Conservation (phyloP, 73 alveolate species). For the Tetrahymena elliotti region DNA sequence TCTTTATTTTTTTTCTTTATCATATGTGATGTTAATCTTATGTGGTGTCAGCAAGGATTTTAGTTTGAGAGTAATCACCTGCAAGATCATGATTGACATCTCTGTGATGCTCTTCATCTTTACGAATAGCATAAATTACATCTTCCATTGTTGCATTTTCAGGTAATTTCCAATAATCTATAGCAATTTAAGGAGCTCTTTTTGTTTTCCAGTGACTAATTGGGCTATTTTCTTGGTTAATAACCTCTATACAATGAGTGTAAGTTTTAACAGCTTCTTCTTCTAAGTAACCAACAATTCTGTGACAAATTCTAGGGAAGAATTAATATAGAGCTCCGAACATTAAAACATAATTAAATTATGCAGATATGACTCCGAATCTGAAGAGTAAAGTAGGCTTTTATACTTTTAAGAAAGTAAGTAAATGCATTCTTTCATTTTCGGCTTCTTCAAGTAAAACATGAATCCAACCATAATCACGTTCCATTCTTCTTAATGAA, state of each 20-base stretch:
- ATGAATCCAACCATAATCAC: constrained; percentile 61
- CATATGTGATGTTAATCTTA: not conserved
- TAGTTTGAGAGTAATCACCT: not conserved
- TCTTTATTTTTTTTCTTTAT: not conserved
- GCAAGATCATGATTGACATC: constrained; percentile 35
- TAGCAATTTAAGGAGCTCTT: constrained; percentile 53
- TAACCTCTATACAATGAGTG: constrained; percentile 46
- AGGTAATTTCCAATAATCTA: constrained; percentile 57
- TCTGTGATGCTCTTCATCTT: constrained; percentile 36
- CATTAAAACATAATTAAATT: constrained; percentile 46
- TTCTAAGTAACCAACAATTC: constrained; percentile 70
- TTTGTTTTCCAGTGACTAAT: constrained; percentile 18
- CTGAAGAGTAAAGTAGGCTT: constrained; percentile 52
- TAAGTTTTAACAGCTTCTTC: constrained; percentile 74
- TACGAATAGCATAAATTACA: constrained; percentile 25
- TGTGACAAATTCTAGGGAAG: constrained; percentile 62
- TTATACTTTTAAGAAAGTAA: constrained; percentile 55
- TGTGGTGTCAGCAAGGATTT: not conserved
- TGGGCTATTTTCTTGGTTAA: constrained; percentile 11
- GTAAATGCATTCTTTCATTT: constrained; percentile 68
- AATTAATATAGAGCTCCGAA: constrained; percentile 31
- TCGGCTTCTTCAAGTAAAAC: constrained; percentile 60
- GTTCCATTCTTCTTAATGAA: constrained; percentile 25
- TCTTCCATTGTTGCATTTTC: constrained; percentile 61
- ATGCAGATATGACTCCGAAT: constrained; percentile 52